Conservation (phyloP, 257 asterid genomes). For the Gardenia jasminoides region DNA sequence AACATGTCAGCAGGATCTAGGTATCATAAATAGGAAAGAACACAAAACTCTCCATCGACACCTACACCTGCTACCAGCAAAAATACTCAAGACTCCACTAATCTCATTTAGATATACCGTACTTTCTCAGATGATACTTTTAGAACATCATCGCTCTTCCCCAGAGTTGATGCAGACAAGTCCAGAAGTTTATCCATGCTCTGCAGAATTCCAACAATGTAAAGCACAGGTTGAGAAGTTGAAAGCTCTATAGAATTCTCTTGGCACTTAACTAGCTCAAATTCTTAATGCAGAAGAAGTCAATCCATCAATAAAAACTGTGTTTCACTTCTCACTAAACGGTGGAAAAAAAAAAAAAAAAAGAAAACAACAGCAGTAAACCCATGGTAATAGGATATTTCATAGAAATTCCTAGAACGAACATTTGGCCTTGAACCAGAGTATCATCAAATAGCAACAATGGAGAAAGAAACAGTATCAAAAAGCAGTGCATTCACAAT, state of each 20-base stretch:
- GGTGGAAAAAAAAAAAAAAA: too few species aligned
- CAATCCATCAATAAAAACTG: neutral
- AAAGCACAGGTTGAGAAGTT: constrained; percentile 9
- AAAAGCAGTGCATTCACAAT: neutral
- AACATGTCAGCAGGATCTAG: neutral
- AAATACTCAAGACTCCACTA: too few species aligned
- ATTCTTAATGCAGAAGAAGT: neutral
- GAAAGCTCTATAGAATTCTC: too few species aligned
- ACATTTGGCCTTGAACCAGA: neutral
- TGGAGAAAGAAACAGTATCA: neutral
- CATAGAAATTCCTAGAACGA: neutral
- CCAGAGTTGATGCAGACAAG: constrained; percentile 56
- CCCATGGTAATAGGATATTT: too few species aligned
- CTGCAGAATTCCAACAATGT: constrained; percentile 44
- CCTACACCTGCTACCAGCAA: too few species aligned
- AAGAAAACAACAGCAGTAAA: neutral
- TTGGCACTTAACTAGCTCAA: too few species aligned
- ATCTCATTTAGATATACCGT: constrained; percentile 14
- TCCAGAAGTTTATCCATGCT: constrained; percentile 71
- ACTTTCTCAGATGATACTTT: constrained; percentile 41
- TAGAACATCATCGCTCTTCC: constrained; percentile 56
- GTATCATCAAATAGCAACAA: too few species aligned
- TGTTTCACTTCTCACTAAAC: too few species aligned
- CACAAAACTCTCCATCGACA: neutral
- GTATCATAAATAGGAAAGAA: neutral